These are phyloP conservation scores for Ceratobasidium sp. DNA, from an alignment of 1,284 basidiomycete species.

Conservation along the genomic window DNA sequence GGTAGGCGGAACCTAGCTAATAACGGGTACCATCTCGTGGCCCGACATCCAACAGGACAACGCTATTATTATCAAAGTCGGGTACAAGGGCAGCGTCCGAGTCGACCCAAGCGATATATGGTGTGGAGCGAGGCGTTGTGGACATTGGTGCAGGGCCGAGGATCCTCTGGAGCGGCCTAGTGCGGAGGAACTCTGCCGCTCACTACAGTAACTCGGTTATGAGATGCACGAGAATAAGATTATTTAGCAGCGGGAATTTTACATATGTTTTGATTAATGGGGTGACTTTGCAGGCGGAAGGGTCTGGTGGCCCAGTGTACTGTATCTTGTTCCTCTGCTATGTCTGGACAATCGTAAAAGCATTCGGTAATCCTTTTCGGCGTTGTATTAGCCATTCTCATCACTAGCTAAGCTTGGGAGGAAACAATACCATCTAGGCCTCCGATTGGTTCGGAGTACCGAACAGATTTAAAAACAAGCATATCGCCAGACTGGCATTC, in stretches of 20 bases:
- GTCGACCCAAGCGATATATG: not conserved
- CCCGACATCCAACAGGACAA: conserved; percentile 19
- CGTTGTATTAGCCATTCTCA: too few species aligned
- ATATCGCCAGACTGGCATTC: too few species aligned
- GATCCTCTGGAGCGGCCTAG: conserved; percentile 4
- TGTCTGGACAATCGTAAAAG: not conserved
- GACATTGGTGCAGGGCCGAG: not conserved
- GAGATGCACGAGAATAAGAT: not conserved
- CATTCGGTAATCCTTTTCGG: too few species aligned
- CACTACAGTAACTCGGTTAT: not conserved
- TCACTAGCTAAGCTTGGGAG: too few species aligned
- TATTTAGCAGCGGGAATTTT: not conserved
- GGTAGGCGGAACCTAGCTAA: not conserved
- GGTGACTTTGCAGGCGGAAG: not conserved
- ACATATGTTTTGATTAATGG: not conserved
- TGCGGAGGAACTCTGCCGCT: not conserved
- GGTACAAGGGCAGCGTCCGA: conserved; percentile 1
- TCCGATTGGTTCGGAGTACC: too few species aligned
- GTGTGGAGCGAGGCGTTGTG: not conserved
- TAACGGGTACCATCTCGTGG: conserved; percentile 16
- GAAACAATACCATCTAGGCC: too few species aligned
- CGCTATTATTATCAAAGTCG: conserved; percentile 12
- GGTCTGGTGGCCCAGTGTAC: not conserved
- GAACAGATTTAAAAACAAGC: too few species aligned
- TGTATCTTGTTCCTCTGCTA: not conserved